Evolutionary conservation across 225 moss, liverwort and hornwort species (phyloP), one percentile per base, ranked within the genome.

Genomic region (Pleurozium schreberi): DNA sequence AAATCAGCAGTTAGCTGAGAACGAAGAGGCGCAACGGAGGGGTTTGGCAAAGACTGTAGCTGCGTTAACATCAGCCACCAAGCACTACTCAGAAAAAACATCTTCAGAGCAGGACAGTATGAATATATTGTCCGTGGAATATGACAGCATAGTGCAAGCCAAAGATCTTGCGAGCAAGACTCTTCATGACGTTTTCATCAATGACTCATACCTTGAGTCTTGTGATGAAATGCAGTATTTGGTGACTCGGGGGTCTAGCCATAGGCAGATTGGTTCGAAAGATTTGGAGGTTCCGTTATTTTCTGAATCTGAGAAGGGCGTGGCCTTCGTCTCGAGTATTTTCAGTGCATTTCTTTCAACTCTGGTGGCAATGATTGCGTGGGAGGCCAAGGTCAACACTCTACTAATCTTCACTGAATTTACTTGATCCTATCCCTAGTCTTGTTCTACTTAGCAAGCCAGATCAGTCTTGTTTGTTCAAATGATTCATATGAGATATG

Each of bases 261-360:
- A n/a, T n/a, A n/a, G n/a, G n/a, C n/a, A n/a, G 75, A 53, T 80
- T 53, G 63, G 34, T 83, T 25, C 25, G 73, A 80, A 88, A 85
- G 91, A 61, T 58, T 55, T 38, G 66, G 90, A 87, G 87, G 59
- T 84, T 53, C 42, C 84, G 13, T 53, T 90, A 59, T 27, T 91
- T 70, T 64, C 68, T 67, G 91, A 93, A 86, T 80, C 90, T 81
- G 91, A 91, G 50, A 91, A 81, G 83, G 92, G 95, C 69, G 90
- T 85, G 58, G 96, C 96, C 47, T 93, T 95, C 82, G 75, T 89
- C 78, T 94, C 96, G 34, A 96, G 95, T 88, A 76, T 96, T 69
- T 96, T 96, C 89, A 96, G 96, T 95, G 96, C 95, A 63, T 73
- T 92, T 75, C 92, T 96, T 75, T 93, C 94, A 73, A 91, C 92